Conservation (phyloP, 2,329 filamentous ascomycete species). For the Aureobasidium sp. region DNA sequence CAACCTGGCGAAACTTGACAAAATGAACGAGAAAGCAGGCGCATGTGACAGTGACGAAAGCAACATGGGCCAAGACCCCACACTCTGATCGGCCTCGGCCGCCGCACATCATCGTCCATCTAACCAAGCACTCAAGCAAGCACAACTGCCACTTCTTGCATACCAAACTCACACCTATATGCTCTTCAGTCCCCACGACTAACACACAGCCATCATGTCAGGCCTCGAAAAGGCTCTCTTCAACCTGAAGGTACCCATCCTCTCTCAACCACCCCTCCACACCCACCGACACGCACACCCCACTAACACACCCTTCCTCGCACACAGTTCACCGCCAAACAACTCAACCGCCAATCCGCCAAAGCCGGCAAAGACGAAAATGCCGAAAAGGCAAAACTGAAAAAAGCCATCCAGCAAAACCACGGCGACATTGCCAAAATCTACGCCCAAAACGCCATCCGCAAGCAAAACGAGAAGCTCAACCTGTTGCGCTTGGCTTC, state of each 20-base stretch:
- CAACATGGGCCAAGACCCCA: constrained; percentile 9
- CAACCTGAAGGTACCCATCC: constrained; percentile 49
- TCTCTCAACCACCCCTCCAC: not conserved
- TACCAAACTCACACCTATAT: constrained; percentile 1
- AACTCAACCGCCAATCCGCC: constrained; percentile 52
- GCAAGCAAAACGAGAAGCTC: constrained; percentile 54
- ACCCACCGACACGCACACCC: not conserved
- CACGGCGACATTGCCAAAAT: constrained; percentile 54
- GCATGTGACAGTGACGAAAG: constrained; percentile 12
- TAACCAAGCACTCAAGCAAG: not conserved
- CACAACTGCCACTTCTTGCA: not conserved
- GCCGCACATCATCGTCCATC: not conserved
- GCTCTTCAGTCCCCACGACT: not conserved
- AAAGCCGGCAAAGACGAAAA: constrained; percentile 54
- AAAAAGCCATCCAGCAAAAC: constrained; percentile 54
- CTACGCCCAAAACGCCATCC: constrained; percentile 54
- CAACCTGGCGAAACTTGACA: too few species aligned
- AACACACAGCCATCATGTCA: constrained; percentile 37
- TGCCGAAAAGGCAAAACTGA: constrained; percentile 51
- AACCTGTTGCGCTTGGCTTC: constrained; percentile 50
- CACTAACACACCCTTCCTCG: constrained; percentile 18
- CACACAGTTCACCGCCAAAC: constrained; percentile 51
- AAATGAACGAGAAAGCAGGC: not conserved
- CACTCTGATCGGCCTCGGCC: constrained; percentile 1
- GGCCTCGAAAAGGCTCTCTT: constrained; percentile 54